These are phyloP conservation scores for Xylaria intraflava DNA, from an alignment of 495 filamentous ascomycete genomes.

Conservation along the genomic window DNA sequence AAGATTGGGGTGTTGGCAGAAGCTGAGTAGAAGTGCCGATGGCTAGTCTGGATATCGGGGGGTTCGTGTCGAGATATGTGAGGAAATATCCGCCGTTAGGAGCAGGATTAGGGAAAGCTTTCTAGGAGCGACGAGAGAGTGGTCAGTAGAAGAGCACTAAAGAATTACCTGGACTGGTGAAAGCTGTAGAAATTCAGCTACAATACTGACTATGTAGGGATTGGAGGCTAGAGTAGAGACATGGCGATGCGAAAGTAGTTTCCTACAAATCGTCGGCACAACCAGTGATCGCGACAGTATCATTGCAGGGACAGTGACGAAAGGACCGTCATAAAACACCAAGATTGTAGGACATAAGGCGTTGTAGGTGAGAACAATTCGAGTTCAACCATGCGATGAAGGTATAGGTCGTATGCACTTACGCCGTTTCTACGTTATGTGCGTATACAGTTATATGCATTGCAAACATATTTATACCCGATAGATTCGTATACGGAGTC, in stretches of 20 bases:
- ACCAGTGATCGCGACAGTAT: slow-evolving; percentile 18
- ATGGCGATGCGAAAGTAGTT: slow-evolving; percentile 14
- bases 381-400: background rate
- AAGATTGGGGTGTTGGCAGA: slow-evolving; percentile 70
- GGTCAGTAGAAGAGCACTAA: slow-evolving; percentile 13
- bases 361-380: background rate
- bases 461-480: too few relatives aligned
- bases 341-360: background rate
- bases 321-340: background rate
- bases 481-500: too few relatives aligned
- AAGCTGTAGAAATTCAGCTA: background rate
- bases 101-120: slow-evolving; percentile 55
- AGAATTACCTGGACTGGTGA: background rate
- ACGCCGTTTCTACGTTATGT: too few relatives aligned
- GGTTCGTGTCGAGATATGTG: slow-evolving; percentile 65
- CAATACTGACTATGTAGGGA: slow-evolving; percentile 39
- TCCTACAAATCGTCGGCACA: slow-evolving; percentile 12
- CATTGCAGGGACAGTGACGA: slow-evolving; percentile 12
- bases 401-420: too few relatives aligned
- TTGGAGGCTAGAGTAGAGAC: slow-evolving; percentile 38
- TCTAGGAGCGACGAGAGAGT: slow-evolving; percentile 43
- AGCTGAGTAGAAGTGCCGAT: slow-evolving; percentile 68
- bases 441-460: too few relatives aligned
- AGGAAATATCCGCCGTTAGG: slow-evolving; percentile 51
- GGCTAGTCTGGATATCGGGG: slow-evolving; percentile 60